Evolutionary conservation across 2,329 filamentous ascomycete genomes (phyloP).

Genomic region (Periconia sp.): DNA sequence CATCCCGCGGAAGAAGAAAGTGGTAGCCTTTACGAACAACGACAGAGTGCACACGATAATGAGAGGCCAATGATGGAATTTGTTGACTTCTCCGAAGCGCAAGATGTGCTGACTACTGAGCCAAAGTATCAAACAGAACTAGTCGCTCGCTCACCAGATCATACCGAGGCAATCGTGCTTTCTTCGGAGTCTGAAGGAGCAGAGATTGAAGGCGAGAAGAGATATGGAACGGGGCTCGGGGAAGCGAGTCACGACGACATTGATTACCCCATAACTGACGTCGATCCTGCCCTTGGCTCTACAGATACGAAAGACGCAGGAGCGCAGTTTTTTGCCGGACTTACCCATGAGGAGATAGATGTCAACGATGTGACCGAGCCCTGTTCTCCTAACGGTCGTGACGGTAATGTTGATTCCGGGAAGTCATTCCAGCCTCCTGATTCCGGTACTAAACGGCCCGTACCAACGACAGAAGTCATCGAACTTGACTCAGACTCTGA

Average conservation of each 20-base stretch:
- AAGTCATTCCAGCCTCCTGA: not conserved
- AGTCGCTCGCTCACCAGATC: not conserved
- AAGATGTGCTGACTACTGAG: not conserved
- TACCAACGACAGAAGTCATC: conserved; percentile 20
- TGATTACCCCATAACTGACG: too few relatives aligned
- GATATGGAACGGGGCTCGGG: too few relatives aligned
- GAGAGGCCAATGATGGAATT: not conserved
- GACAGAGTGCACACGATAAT: too few relatives aligned
- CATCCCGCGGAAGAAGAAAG: not conserved
- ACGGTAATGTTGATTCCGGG: too few relatives aligned
- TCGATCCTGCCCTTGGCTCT: too few relatives aligned
- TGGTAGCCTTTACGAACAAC: not conserved
- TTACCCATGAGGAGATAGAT: too few relatives aligned
- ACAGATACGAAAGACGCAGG: too few relatives aligned
- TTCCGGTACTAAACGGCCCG: conserved; percentile 9
- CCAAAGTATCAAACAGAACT: not conserved
- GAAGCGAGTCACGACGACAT: too few relatives aligned
- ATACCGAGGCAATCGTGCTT: conserved; percentile 17
- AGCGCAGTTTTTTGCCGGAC: too few relatives aligned
- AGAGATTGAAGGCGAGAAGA: too few relatives aligned
- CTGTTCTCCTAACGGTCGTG: too few relatives aligned
- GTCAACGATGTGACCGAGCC: too few relatives aligned
- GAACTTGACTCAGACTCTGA: conserved; percentile 29
- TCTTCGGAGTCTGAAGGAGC: conserved; percentile 22
- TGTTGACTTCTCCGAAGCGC: not conserved